These are phyloP conservation scores for Chlorella sorokiniana DNA, from an alignment of 139 green algal genomes.

Conservation along the genomic window DNA sequence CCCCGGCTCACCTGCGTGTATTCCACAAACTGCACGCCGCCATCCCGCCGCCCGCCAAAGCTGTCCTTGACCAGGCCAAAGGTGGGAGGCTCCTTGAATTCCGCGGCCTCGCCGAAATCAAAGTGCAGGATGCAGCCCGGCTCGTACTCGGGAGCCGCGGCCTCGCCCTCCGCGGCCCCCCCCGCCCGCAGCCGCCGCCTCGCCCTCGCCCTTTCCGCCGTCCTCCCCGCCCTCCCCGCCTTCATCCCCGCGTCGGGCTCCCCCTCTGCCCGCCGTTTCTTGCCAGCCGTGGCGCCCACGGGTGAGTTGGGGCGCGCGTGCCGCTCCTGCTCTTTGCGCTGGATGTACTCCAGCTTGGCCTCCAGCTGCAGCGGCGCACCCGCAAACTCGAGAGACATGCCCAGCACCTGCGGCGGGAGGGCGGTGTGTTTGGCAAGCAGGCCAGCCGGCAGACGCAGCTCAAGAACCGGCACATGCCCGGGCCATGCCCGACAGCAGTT, in stretches of 20 bases:
- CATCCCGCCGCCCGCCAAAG: slow-evolving; percentile 51
- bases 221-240: slow-evolving; percentile 1
- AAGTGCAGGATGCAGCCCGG: slow-evolving; percentile 53
- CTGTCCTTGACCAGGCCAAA: slow-evolving; percentile 53
- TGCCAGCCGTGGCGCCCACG: not conserved
- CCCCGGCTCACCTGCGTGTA: slow-evolving; percentile 41
- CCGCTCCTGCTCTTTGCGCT: slow-evolving; percentile 66
- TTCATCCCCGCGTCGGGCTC: not conserved
- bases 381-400: slow-evolving; percentile 63
- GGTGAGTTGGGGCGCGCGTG: slow-evolving; percentile 42
- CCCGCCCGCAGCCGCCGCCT: not conserved
- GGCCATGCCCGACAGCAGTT: too few relatives aligned
- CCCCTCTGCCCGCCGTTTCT: slow-evolving; percentile 24
- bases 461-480: too few relatives aligned
- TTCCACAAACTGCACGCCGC: slow-evolving; percentile 56
- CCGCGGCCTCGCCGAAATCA: slow-evolving; percentile 38
- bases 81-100: slow-evolving; percentile 40
- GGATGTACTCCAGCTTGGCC: slow-evolving; percentile 71
- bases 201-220: not conserved
- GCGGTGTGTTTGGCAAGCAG: too few relatives aligned
- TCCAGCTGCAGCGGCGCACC: slow-evolving; percentile 67
- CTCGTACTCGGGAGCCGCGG: not conserved
- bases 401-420: slow-evolving; percentile 31
- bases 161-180: slow-evolving; percentile 12
- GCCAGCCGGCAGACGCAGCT: not conserved